Evolutionary conservation across 2,329 filamentous ascomycete species (phyloP), one percentile per base, ranked within the genome.

Genomic region (Chrysoporthe puriensis): DNA sequence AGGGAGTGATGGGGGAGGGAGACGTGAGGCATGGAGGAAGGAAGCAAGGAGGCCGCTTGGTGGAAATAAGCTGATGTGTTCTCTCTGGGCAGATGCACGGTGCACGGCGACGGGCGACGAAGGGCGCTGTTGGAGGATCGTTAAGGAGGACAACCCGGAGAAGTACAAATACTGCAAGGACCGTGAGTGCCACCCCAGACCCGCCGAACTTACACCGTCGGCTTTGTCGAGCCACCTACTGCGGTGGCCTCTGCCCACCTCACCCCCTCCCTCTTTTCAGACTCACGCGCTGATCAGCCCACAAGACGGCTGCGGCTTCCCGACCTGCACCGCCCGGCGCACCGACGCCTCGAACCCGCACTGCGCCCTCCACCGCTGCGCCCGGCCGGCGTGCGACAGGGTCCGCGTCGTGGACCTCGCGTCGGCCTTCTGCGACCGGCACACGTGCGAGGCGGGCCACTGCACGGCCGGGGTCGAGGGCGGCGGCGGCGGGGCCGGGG

Each of bases 81-180:
- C 32, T 64, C 43, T 18, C 16, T 36, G 40, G 14, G 6, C 32
- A 70, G 68, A 70, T 40, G 48, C 67, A 57, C 63, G 64, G 44
- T 69, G 67, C 42, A 42, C 62, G 71, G 72, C 72, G 61, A 62
- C 66, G 36, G 68, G 66, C 43, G 65, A 66, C 14, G 59, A 64
- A 3, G 58, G 54, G 11, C n/a, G 69, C 66, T 75, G 73, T 58
- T 63, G 40, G n/a, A 69, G 67, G 48, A 62, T 63, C 13, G 71
- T 74, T 16, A 73, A 72, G 66, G 67, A 72, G 13, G 68, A 69
- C 0, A 67, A 73, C 42, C 73, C 73, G n/a, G 62, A 63, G 16
- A 68, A 59, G 46, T 75, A 64, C 56, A 67, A 66, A 26, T 74
- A 69, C 32, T 75, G 73, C 62, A 65, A 63, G 13, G 70, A 71